phyloP scores from a whole-genome alignment of 1,139 yeast species.

The Lodderomyces metapsilosis region DNA sequence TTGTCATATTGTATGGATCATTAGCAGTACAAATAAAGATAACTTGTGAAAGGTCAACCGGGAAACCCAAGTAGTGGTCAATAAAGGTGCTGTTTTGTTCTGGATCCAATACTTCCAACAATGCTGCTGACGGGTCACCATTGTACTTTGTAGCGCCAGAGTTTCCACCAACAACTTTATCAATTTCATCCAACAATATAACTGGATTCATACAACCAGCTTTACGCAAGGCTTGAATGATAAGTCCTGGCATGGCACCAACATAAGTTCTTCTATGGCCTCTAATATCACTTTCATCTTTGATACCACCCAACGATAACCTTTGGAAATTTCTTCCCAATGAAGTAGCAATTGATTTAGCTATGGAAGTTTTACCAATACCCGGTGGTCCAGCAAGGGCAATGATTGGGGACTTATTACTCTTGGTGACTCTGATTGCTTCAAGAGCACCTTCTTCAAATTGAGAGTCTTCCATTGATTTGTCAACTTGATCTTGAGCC shows the following conservation, averaged over 20 bases:
- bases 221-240: constrained; percentile 76
- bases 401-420: constrained; percentile 67
- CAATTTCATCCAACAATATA: constrained; percentile 86
- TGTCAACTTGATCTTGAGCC: constrained; percentile 27
- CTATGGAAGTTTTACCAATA: constrained; percentile 89
- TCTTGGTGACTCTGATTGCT: constrained; percentile 30
- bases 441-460: constrained; percentile 14
- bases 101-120: constrained; percentile 87
- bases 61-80: constrained; percentile 87
- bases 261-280: constrained; percentile 94
- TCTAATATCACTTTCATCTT: constrained; percentile 87
- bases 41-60: constrained; percentile 81
- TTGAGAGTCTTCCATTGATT: constrained; percentile 17
- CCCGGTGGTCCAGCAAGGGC: constrained; percentile 94
- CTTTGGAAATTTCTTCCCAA: constrained; percentile 79
- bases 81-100: constrained; percentile 79
- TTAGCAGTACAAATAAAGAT: constrained; percentile 91
- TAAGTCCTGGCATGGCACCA: constrained; percentile 90
- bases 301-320: constrained; percentile 82
- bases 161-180: constrained; percentile 69
- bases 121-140: constrained; percentile 92
- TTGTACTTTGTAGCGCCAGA: constrained; percentile 51
- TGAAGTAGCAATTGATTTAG: constrained; percentile 81
- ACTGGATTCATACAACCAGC: constrained; percentile 84
- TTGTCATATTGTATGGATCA: constrained; percentile 68